Conservation (phyloP, 345 rosid genomes). For the Acer negundo region DNA sequence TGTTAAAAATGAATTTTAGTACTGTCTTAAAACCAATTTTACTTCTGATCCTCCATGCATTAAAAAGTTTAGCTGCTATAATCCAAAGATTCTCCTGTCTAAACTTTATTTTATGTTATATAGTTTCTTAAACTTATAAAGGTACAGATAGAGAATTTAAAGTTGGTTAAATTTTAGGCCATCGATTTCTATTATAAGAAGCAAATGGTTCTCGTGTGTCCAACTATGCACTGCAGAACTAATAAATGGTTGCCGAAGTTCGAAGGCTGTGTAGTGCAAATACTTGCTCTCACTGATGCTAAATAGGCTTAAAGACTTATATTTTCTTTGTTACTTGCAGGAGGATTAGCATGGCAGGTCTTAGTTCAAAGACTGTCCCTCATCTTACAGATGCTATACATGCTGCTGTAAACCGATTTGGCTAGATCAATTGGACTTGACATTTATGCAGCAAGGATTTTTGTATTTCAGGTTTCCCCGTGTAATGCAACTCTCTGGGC, state of each 20-base stretch:
- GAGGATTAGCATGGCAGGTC: slow-evolving; percentile 85
- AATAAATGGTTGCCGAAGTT: not conserved
- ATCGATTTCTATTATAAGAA: not conserved
- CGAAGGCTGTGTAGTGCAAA: not conserved
- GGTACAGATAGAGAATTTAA: not conserved
- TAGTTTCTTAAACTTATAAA: not conserved
- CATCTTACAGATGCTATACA: slow-evolving; percentile 72
- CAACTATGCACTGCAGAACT: not conserved
- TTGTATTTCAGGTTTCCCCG: not conserved
- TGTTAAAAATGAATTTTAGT: not conserved
- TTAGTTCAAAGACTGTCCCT: slow-evolving; percentile 62
- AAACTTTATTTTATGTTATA: not conserved
- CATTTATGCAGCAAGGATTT: not conserved
- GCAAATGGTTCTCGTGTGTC: not conserved
- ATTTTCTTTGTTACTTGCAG: slow-evolving; percentile 38
- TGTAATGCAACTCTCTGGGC: not conserved
- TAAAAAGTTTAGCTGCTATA: not conserved
- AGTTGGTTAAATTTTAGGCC: not conserved
- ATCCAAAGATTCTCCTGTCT: not conserved
- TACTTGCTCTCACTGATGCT: not conserved
- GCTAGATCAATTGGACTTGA: slow-evolving; percentile 22
- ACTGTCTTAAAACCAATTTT: not conserved
- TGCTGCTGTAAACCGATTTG: slow-evolving; percentile 55
- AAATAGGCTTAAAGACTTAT: not conserved
- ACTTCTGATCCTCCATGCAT: not conserved